phyloP scores from a whole-genome alignment of 352 stramenopile species.

The Phytopythium mirpurense region DNA sequence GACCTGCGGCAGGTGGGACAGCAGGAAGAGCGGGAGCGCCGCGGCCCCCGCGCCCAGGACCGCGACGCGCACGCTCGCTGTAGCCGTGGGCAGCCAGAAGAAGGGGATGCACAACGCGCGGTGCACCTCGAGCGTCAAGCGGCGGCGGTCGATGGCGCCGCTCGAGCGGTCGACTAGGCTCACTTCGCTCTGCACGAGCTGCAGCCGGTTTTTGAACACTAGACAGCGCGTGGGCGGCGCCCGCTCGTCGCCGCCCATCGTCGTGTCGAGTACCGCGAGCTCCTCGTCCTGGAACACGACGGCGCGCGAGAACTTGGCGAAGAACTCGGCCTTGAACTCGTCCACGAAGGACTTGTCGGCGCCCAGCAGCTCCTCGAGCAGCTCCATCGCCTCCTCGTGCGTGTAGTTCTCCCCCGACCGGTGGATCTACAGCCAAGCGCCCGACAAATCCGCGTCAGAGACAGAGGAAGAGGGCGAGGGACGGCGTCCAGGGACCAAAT shows the following conservation, averaged over 20 bases:
- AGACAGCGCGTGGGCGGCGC: slow-evolving; percentile 45
- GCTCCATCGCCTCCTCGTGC: slow-evolving; percentile 52
- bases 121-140: slow-evolving; percentile 62
- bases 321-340: slow-evolving; percentile 54
- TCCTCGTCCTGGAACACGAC: slow-evolving; percentile 47
- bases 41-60: slow-evolving; percentile 57
- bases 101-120: slow-evolving; percentile 49
- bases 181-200: slow-evolving; percentile 75
- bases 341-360: slow-evolving; percentile 47
- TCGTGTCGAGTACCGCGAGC: slow-evolving; percentile 62
- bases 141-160: slow-evolving; percentile 27
- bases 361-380: slow-evolving; percentile 52
- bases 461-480: not conserved
- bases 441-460: no score
- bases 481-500: no score
- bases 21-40: slow-evolving; percentile 47
- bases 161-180: slow-evolving; percentile 15
- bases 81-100: slow-evolving; percentile 12
- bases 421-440: slow-evolving; percentile 57
- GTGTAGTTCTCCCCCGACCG: slow-evolving; percentile 70
- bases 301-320: slow-evolving; percentile 44
- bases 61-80: slow-evolving; percentile 17
- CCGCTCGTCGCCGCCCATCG: slow-evolving; percentile 19
- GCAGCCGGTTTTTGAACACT: slow-evolving; percentile 66
- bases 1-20: slow-evolving; percentile 30